Conservation (phyloP, 2,329 filamentous ascomycete species). For the Davidsoniella australis region DNA sequence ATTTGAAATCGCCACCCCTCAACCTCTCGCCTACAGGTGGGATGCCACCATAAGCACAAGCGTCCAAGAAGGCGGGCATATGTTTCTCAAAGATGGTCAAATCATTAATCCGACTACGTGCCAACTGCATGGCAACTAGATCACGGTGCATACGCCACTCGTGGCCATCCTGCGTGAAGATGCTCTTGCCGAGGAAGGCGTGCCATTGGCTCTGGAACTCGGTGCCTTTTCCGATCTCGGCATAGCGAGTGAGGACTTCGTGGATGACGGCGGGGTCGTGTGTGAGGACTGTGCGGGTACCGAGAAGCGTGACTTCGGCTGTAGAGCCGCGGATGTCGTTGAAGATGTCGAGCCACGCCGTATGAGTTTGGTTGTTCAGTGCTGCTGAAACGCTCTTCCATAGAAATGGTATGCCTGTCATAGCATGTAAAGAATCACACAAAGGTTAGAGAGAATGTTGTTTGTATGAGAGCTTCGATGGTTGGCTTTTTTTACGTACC, state of each 20-base stretch:
- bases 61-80: constrained; percentile 22
- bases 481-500: neutral
- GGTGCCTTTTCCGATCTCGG: constrained; percentile 66
- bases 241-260: constrained; percentile 72
- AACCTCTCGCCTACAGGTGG: constrained; percentile 32
- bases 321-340: constrained; percentile 31
- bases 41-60: constrained; percentile 1
- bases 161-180: constrained; percentile 65
- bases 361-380: constrained; percentile 36
- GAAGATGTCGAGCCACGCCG: constrained; percentile 43
- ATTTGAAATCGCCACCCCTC: constrained; percentile 37
- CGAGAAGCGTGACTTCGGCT: constrained; percentile 37
- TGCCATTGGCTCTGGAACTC: constrained; percentile 60
- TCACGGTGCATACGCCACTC: constrained; percentile 68
- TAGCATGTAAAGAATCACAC: neutral
- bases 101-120: constrained; percentile 69
- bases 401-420: constrained; percentile 45
- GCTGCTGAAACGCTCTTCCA: constrained; percentile 35
- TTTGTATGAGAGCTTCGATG: neutral
- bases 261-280: constrained; percentile 82
- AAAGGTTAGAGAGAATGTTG: neutral
- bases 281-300: constrained; percentile 52
- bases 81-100: constrained; percentile 68
- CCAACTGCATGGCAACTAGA: constrained; percentile 72
- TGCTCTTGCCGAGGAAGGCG: constrained; percentile 58